Base-by-base conservation (phyloP, 345 rosid genomes). In the Theobroma cacao region DNA sequence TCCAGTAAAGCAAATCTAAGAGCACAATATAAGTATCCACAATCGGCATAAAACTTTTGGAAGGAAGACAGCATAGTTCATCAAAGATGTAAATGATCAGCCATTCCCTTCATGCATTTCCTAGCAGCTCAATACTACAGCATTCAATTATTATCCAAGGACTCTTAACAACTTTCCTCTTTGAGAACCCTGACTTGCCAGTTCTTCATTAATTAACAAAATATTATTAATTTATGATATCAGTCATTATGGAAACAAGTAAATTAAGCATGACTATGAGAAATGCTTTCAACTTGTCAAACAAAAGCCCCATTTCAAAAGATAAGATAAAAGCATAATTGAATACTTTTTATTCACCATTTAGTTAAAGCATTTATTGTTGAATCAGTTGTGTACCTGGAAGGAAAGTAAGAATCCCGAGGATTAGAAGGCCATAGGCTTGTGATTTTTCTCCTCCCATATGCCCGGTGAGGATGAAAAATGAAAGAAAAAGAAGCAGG, bases 401-500 rank as follows among this genome's bases (percentile, higher is more conserved):
- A 24, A 93, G 90, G 86, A 95, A 95, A 62, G 97, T 79, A 75
- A 95, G 87, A 78, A 93, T 52, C 45, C 98, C 98, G 33, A 91
- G 97, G 75, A 84, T 86, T 55, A 93, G 80, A 74, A 93, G 94
- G 30, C 97, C 98, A 73, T 89, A 93, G 14, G 82, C 98, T 81
- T 91, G 98, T 7, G 98, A 91, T 60, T 80, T 83, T 43, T 95
- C 97, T 55, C 94, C 97, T 50, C 89, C 95, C 94, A 95, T 91
- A 80, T 95, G 98, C 79, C 98, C 97, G 5, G 89, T 87, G 73
- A 93, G 81, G 83, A 95, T 86, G 80, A 93, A 91, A 81, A 89
- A 56, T 3, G 94, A 82, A 59, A 95, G 90, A 75, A 90, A 88
- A 36, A 95, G 89, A 80, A 93, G 93, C 72, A 90, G 31, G 2